These are phyloP conservation scores for Monosporascus sp. DNA, from an alignment of 2,329 filamentous ascomycete genomes.

Conservation along the genomic window DNA sequence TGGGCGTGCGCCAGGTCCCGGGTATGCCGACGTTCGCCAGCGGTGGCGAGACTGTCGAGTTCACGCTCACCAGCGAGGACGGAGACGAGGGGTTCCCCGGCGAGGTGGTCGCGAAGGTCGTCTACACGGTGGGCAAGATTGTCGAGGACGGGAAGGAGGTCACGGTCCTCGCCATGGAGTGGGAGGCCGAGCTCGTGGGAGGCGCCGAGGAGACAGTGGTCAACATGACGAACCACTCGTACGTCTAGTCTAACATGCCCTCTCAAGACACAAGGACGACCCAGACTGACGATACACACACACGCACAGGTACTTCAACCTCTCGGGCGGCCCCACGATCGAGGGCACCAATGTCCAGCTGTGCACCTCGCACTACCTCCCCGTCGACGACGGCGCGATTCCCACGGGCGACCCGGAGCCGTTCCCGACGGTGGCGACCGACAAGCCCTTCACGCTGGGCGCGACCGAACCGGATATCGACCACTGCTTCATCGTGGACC, in stretches of 20 bases:
- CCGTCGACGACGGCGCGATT: constrained; percentile 68
- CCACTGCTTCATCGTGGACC: constrained; percentile 80
- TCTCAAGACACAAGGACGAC: neutral
- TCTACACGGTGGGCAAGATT: constrained; percentile 73
- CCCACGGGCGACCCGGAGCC: constrained; percentile 63
- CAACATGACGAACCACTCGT: constrained; percentile 96
- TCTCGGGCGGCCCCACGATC: constrained; percentile 47
- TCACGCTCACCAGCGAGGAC: constrained; percentile 64
- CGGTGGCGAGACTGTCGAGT: constrained; percentile 63
- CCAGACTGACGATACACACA: constrained; percentile 1
- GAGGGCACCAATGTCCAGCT: constrained; percentile 64
- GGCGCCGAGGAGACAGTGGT: constrained; percentile 84
- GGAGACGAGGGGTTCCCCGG: constrained; percentile 90
- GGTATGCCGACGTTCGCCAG: constrained; percentile 43
- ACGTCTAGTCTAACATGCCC: constrained; percentile 18
- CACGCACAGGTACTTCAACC: constrained; percentile 57
- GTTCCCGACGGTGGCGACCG: constrained; percentile 61
- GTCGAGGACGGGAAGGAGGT: constrained; percentile 57
- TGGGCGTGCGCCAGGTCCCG: constrained; percentile 47
- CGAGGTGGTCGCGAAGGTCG: constrained; percentile 69
- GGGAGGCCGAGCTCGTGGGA: constrained; percentile 76
- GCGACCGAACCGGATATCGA: constrained; percentile 71
- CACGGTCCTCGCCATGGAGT: constrained; percentile 77
- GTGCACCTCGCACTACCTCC: constrained; percentile 60
- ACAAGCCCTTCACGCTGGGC: constrained; percentile 68